Conservation (phyloP, 139 green algal genomes). For the Eudorina sp. region DNA sequence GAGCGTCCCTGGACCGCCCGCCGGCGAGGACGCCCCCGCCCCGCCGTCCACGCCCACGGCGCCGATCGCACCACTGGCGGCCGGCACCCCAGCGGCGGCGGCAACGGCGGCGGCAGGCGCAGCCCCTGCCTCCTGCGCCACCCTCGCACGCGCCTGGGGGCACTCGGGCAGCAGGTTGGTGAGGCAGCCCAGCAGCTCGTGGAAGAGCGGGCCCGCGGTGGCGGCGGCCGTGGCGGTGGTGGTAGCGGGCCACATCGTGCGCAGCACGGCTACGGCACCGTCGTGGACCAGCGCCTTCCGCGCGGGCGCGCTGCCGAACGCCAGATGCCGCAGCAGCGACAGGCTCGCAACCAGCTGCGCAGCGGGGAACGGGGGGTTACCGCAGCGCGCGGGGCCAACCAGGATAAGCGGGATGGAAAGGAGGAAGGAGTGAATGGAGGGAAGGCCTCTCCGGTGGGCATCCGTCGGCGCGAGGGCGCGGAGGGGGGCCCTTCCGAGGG, state of each 20-base stretch:
- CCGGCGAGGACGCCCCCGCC: background rate
- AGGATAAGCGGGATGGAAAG: no score
- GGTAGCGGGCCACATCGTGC: constrained; percentile 51
- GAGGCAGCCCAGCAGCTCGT: constrained; percentile 66
- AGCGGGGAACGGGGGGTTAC: background rate
- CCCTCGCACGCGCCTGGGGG: constrained; percentile 42
- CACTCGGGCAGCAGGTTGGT: constrained; percentile 62
- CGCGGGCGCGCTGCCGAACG: constrained; percentile 20
- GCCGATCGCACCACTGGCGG: background rate
- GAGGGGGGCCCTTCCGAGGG: no score
- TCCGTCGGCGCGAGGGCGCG: no score
- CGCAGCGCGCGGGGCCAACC: no score
- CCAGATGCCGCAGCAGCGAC: constrained; percentile 68
- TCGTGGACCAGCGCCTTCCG: constrained; percentile 39
- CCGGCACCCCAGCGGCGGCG: no score
- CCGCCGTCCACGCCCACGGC: background rate
- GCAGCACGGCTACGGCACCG: constrained; percentile 47
- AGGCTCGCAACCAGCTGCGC: constrained; percentile 53
- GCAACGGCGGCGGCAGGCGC: background rate
- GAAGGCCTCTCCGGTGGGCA: no score
- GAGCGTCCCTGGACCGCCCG: background rate
- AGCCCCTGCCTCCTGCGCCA: constrained; percentile 38
- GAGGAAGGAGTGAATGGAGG: no score
- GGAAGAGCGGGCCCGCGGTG: constrained; percentile 55
- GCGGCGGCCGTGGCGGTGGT: background rate